Percentiles rank a stretch among this genome's conserved stretches.
Evolutionary conservation across 1,139 yeast species (phyloP).

Genomic region (Yamadazyma diddensiae): DNA sequence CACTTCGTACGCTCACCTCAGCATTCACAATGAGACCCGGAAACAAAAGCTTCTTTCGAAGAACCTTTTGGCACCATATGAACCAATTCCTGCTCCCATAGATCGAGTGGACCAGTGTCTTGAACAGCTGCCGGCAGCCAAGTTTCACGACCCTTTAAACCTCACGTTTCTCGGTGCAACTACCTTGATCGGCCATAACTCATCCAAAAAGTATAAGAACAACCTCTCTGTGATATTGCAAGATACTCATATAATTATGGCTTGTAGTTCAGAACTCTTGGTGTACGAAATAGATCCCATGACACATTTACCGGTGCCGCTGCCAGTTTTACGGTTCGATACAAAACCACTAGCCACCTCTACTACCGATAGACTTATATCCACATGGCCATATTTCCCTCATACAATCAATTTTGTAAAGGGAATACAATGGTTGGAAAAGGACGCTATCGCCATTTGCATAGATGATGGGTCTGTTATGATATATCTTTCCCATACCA

Average conservation of each 20-base stretch:
- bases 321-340: slow-evolving; percentile 32
- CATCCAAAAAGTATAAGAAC: slow-evolving; percentile 32
- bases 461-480: slow-evolving; percentile 56
- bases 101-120: neutral
- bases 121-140: slow-evolving; percentile 5
- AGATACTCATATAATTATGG: slow-evolving; percentile 20
- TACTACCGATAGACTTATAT: slow-evolving; percentile 31
- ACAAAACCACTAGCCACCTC: slow-evolving; percentile 39
- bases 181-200: slow-evolving; percentile 14
- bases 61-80: neutral
- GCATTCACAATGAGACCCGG: slow-evolving; percentile 2
- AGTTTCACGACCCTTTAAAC: slow-evolving; percentile 3
- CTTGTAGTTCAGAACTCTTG: slow-evolving; percentile 28
- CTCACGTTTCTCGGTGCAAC: slow-evolving; percentile 2
- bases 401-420: slow-evolving; percentile 54
- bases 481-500: slow-evolving; percentile 34
- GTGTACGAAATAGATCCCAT: slow-evolving; percentile 26
- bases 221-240: slow-evolving; percentile 21
- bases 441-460: slow-evolving; percentile 45
- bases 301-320: slow-evolving; percentile 21
- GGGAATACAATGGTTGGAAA: slow-evolving; percentile 22
- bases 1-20: neutral
- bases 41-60: neutral
- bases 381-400: slow-evolving; percentile 54
- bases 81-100: neutral